A percentile compares a stretch with the other conserved stretches of the same genome.
These are phyloP conservation scores for Peterozyma toletana DNA, from an alignment of 805 yeast species.

Conservation along the genomic window DNA sequence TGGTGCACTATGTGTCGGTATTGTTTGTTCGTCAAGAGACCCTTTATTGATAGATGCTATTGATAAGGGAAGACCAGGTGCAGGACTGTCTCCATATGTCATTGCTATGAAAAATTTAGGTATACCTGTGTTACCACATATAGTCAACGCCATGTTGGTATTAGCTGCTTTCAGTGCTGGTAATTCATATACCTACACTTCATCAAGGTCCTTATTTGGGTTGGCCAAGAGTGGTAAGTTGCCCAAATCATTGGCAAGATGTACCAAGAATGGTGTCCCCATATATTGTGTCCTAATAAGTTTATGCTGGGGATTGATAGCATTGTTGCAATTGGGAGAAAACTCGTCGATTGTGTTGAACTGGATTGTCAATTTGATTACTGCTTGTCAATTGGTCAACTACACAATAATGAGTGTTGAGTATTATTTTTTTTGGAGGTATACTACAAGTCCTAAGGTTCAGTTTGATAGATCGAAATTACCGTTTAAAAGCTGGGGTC, in stretches of 20 bases:
- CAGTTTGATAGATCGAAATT: slow-evolving; percentile 32
- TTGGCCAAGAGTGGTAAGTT: slow-evolving; percentile 68
- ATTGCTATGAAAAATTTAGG: slow-evolving; percentile 71
- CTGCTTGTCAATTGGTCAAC: slow-evolving; percentile 39
- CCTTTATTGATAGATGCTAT: slow-evolving; percentile 51
- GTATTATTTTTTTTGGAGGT: slow-evolving; percentile 39
- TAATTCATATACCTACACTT: slow-evolving; percentile 70
- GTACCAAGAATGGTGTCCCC: slow-evolving; percentile 66
- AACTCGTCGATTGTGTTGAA: slow-evolving; percentile 26
- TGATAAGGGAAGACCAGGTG: slow-evolving; percentile 61
- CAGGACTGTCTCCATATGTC: slow-evolving; percentile 75
- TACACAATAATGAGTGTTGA: slow-evolving; percentile 37
- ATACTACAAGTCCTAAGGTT: slow-evolving; percentile 43
- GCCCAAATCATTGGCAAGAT: slow-evolving; percentile 55
- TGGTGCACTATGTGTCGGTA: slow-evolving; percentile 74
- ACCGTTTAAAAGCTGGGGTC: slow-evolving; percentile 48
- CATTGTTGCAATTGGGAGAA: slow-evolving; percentile 46
- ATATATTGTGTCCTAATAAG: slow-evolving; percentile 43
- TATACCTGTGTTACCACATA: slow-evolving; percentile 57
- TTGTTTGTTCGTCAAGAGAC: slow-evolving; percentile 66
- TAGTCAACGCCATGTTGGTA: slow-evolving; percentile 72
- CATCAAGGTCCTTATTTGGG: slow-evolving; percentile 62
- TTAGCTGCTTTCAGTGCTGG: slow-evolving; percentile 80
- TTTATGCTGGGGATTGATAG: slow-evolving; percentile 48
- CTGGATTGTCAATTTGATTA: slow-evolving; percentile 39